Evolutionary conservation across 371 early-diverging fungal species (phyloP), one percentile per base, ranked within the genome.

Genomic region (Globomyces sp.): DNA sequence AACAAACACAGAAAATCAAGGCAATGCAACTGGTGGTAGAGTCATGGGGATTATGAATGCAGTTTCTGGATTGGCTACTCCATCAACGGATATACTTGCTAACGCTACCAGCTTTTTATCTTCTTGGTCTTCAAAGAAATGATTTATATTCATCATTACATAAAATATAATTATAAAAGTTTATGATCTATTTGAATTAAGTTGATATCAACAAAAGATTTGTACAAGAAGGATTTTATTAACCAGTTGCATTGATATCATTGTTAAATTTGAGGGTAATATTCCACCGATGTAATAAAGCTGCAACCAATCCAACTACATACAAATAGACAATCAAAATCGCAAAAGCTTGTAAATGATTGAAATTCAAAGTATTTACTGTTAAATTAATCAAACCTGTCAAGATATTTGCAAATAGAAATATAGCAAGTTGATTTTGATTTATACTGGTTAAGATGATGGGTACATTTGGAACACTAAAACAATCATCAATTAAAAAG

Each of bases 341-440:
- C 0, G 65, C 58, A 34, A 80, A 64, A 0, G 91, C 80, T 24
- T 71, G 58, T 4, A 65, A n/a, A 24, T 77, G 69, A 0, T 70
- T 11, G 3, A 64, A 68, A 2, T 37, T 24, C 8, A 95, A 77
- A 1, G 95, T 93, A 66, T 87, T 73, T 6, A 89, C 73, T 3
- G 82, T 72, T 65, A 94, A 61, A 70, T 95, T 95, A 36, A 92
- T 79, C 0, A 85, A 57, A 1, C 96, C 96, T 5, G 95, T 95
- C 52, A 90, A 68, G 3, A 95, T 48, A 71, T 95, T 95, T 44
- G 91, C 91, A 63, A 95, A 71, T 58, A 97, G 70, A 75, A 97
- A 97, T 8, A 89, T 83, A 2, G 82, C 83, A 60, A 97, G 71
- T 39, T 92, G 89, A 79, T 94, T 91, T 48, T 72, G 70, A 71